Evolutionary conservation across 371 early-diverging fungal species (phyloP).

Genomic region (Mortierella sp.): DNA sequence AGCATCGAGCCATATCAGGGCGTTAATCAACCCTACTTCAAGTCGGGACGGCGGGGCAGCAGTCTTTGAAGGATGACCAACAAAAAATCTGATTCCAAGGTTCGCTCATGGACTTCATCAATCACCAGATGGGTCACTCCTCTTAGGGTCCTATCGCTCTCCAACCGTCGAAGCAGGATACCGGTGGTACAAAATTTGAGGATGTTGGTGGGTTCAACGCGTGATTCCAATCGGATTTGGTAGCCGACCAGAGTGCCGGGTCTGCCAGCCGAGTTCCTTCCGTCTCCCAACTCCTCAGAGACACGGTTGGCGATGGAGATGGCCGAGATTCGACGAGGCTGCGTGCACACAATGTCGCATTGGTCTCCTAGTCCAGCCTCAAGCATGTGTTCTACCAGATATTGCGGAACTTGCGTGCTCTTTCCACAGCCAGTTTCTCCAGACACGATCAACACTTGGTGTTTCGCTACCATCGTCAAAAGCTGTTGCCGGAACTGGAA

Average conservation of each 20-base stretch:
- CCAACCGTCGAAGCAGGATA: constrained; percentile 76
- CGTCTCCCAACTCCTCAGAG: constrained; percentile 79
- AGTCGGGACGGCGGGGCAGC: constrained; percentile 61
- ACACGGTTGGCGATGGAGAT: constrained; percentile 93
- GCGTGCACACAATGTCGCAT: constrained; percentile 86
- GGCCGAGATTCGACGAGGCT: constrained; percentile 96
- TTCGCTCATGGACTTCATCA: constrained; percentile 92
- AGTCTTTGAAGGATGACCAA: constrained; percentile 70
- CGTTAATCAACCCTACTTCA: constrained; percentile 61
- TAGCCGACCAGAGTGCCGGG: constrained; percentile 81
- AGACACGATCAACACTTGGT: constrained; percentile 80
- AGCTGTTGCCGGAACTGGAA: constrained; percentile 66
- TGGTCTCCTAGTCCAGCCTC: constrained; percentile 50
- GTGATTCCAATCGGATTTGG: constrained; percentile 81
- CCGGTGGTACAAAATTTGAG: constrained; percentile 83
- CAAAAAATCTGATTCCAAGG: constrained; percentile 85
- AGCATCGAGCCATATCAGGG: no score
- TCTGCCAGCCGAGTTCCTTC: constrained; percentile 59
- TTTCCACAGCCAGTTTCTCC: constrained; percentile 97
- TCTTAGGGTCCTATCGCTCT: constrained; percentile 67
- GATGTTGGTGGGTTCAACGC: constrained; percentile 63
- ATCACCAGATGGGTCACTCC: constrained; percentile 78
- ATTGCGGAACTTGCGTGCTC: constrained; percentile 93
- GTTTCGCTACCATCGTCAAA: constrained; percentile 58
- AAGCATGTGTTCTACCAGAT: constrained; percentile 75